These are phyloP conservation scores for Xylariomycetidae sp. DNA, from an alignment of 2,329 filamentous ascomycete genomes.

Conservation along the genomic window DNA sequence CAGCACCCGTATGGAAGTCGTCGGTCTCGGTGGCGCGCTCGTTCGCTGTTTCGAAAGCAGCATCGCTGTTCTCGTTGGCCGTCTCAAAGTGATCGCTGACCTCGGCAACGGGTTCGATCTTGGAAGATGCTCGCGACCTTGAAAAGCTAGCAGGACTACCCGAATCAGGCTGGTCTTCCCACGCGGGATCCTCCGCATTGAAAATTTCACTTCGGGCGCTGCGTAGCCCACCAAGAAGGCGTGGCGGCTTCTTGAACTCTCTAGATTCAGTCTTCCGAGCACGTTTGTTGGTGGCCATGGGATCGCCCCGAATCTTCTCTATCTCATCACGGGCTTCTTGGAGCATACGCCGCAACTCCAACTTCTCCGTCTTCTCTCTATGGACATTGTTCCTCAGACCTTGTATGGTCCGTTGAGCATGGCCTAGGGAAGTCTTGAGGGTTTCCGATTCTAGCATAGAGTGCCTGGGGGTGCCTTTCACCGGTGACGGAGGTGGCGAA, in stretches of 20 bases:
- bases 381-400: conserved; percentile 92
- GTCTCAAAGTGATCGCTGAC: conserved; percentile 72
- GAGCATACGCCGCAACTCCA: conserved; percentile 90
- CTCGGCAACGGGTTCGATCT: conserved; percentile 33
- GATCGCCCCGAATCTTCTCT: conserved; percentile 61
- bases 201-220: conserved; percentile 74
- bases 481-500: conserved; percentile 83
- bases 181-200: conserved; percentile 73
- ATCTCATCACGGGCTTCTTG: conserved; percentile 93
- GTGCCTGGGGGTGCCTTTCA: conserved; percentile 88
- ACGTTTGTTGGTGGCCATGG: conserved; percentile 48
- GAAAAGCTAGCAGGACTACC: conserved; percentile 40
- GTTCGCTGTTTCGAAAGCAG: conserved; percentile 64
- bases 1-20: conserved; percentile 89
- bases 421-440: conserved; percentile 85
- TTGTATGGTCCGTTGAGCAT: conserved; percentile 95
- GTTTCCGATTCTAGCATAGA: conserved; percentile 93
- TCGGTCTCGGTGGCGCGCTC: conserved; percentile 86
- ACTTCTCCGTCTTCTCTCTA: conserved; percentile 96
- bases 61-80: conserved; percentile 69
- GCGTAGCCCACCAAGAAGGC: conserved; percentile 72
- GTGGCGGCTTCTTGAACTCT: conserved; percentile 73
- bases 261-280: conserved; percentile 60
- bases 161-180: conserved; percentile 75
- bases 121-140: conserved; percentile 23